phyloP scores from a whole-genome alignment of 345 rosid genomes.

The Gossypium turneri region DNA sequence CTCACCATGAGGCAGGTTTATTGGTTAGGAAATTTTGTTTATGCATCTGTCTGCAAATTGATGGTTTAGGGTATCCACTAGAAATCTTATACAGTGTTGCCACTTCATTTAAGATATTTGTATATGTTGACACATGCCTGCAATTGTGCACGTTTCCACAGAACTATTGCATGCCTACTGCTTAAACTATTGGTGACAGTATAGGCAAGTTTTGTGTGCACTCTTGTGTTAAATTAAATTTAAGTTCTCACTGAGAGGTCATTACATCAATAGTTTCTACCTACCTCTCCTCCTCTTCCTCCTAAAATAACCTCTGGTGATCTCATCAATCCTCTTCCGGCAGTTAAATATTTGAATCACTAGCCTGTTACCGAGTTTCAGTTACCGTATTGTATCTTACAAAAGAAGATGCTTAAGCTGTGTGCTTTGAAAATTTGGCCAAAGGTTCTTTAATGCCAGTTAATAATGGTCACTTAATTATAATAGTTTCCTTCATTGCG shows the following conservation, averaged over 20 bases:
- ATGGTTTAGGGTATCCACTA: neutral
- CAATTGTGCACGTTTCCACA: neutral
- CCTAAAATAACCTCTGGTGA: neutral
- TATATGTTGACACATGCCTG: neutral
- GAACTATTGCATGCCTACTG: neutral
- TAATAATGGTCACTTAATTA: neutral
- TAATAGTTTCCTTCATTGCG: neutral
- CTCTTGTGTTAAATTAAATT: neutral
- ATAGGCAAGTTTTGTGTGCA: neutral
- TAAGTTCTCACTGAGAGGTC: neutral
- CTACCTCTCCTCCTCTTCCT: neutral
- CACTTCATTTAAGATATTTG: neutral
- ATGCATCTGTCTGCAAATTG: slow-evolving; percentile 6
- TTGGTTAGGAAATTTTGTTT: neutral
- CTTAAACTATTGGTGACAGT: neutral
- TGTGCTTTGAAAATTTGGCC: neutral
- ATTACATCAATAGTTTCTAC: neutral
- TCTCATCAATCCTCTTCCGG: neutral
- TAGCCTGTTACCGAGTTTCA: neutral
- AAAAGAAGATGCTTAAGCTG: neutral
- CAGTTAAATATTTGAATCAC: neutral
- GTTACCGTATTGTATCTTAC: neutral
- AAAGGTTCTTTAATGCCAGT: neutral
- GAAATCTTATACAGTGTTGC: slow-evolving; percentile 2
- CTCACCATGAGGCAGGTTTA: neutral